Conservation (phyloP, 1,284 basidiomycete genomes). For the Tilletia caries region DNA sequence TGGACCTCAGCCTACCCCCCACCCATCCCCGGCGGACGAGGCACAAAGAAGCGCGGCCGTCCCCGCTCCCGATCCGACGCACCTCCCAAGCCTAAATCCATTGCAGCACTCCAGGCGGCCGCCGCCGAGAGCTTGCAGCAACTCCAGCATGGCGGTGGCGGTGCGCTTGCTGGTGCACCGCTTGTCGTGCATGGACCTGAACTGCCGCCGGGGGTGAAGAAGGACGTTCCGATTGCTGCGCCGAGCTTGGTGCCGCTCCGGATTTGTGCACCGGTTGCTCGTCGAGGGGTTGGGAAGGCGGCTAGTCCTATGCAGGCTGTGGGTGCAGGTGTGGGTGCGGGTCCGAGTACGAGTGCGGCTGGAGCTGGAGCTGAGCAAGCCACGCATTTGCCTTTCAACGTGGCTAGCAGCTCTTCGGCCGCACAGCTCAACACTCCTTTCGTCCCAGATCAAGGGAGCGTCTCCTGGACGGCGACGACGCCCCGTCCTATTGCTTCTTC, state of each 20-base stretch:
- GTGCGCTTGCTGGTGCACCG: not conserved
- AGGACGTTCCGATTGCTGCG: slow-evolving; percentile 9
- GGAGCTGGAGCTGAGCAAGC: too few species aligned
- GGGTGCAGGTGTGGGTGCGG: not conserved
- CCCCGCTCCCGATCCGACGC: slow-evolving; percentile 5
- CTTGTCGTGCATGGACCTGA: not conserved
- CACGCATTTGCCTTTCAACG: too few species aligned
- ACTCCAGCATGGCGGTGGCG: not conserved
- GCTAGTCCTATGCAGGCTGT: not conserved
- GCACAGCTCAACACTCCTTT: too few species aligned
- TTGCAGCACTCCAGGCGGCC: not conserved
- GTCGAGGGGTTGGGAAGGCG: not conserved
- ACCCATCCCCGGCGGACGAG: not conserved
- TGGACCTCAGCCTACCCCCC: slow-evolving; percentile 11
- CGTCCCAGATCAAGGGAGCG: too few species aligned
- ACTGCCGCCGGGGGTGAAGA: slow-evolving; percentile 9
- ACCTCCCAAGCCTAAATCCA: slow-evolving; percentile 6
- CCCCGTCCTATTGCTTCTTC: not conserved
- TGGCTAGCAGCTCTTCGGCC: too few species aligned
- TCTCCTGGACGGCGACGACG: not conserved
- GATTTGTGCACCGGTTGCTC: slow-evolving; percentile 2
- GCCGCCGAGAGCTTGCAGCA: not conserved
- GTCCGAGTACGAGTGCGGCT: too few species aligned
- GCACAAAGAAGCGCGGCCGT: slow-evolving; percentile 6
- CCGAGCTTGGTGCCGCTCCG: slow-evolving; percentile 1